Conservation (phyloP, 2,329 filamentous ascomycete species). For the Paramyrothecium sp. region DNA sequence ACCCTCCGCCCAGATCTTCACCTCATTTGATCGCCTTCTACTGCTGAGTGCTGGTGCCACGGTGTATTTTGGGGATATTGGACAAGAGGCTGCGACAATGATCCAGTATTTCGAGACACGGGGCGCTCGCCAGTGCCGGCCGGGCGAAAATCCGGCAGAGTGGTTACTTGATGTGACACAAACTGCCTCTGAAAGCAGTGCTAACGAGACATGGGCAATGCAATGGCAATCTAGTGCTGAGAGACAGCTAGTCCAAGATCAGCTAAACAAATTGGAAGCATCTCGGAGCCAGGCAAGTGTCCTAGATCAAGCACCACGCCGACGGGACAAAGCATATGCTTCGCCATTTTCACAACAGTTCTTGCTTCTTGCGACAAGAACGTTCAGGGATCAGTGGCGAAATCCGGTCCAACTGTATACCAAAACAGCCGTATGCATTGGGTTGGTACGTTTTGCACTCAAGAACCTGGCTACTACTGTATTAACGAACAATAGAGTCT, state of each 20-base stretch:
- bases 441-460: slow-evolving; percentile 1
- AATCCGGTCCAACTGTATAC: not conserved
- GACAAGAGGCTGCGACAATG: not conserved
- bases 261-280: not conserved
- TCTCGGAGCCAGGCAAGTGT: too few species aligned
- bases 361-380: not conserved
- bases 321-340: not conserved
- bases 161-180: not conserved
- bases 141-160: not conserved
- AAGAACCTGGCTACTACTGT: not conserved
- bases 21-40: not conserved
- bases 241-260: not conserved
- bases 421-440: not conserved
- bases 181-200: not conserved
- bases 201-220: not conserved
- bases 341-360: not conserved
- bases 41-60: not conserved
- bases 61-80: not conserved
- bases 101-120: not conserved
- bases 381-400: slow-evolving; percentile 5
- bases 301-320: not conserved
- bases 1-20: not conserved
- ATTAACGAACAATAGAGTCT: not conserved
- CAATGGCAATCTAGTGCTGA: not conserved
- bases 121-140: not conserved